These are phyloP conservation scores for Irineochytrium annulatum DNA, from an alignment of 192 early-diverging fungal species.

Conservation along the genomic window DNA sequence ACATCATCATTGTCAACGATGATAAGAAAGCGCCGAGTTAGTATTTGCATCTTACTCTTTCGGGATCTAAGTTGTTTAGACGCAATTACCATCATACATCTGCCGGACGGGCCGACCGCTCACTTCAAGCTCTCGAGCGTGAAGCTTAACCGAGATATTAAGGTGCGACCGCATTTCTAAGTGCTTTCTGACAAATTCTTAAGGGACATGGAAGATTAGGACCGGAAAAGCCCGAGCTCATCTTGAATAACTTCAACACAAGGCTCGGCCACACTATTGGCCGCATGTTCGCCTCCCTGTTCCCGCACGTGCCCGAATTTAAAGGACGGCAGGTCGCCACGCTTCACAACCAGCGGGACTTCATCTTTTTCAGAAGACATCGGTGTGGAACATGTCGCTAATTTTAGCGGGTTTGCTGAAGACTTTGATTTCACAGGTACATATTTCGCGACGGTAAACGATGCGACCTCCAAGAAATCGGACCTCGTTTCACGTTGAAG, in stretches of 20 bases:
- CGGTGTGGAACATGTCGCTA: conserved; percentile 37
- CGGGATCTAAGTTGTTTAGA: conserved; percentile 37
- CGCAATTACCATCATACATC: conserved; percentile 86
- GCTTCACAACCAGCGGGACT: conserved; percentile 99
- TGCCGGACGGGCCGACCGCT: conserved; percentile 95
- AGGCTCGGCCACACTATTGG: conserved; percentile 95
- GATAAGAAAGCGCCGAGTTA: conserved; percentile 85
- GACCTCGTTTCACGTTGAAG: conserved; percentile 92
- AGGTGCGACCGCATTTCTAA: conserved; percentile 13
- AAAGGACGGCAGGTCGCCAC: conserved; percentile 90
- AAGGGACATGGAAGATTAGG: conserved; percentile 72
- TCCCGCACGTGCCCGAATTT: conserved; percentile 97
- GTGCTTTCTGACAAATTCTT: conserved; percentile 5
- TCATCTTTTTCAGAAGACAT: conserved; percentile 97
- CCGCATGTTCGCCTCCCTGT: conserved; percentile 90
- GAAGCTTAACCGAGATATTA: conserved; percentile 72
- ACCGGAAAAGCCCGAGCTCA: conserved; percentile 88
- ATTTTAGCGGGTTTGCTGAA: conserved; percentile 1
- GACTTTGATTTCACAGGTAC: conserved; percentile 51
- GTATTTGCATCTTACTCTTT: conserved; percentile 15
- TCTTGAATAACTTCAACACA: conserved; percentile 96
- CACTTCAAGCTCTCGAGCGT: conserved; percentile 90
- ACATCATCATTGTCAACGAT: conserved; percentile 90
- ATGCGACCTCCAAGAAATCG: conserved; percentile 86
- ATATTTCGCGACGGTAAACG: conserved; percentile 75